Conservation (phyloP, 257 asterid species). For the Lavandula angustifolia region DNA sequence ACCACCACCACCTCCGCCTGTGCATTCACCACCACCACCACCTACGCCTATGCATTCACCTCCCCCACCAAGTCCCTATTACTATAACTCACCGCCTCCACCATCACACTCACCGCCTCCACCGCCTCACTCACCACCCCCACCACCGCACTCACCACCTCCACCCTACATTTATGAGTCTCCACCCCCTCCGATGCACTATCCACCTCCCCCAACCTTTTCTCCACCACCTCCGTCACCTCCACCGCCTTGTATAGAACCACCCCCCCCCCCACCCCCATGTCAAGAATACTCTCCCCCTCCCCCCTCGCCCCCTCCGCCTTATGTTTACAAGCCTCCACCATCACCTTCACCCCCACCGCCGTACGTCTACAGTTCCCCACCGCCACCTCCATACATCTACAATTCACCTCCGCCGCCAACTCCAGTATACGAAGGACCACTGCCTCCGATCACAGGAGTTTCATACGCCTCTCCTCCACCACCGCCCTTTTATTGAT, state of each 20-base stretch:
- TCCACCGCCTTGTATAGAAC: constrained; percentile 57
- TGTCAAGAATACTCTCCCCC: constrained; percentile 60
- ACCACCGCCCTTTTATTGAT: constrained; percentile 87
- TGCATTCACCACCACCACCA: constrained; percentile 38
- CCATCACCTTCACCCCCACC: constrained; percentile 57
- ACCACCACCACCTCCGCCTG: constrained; percentile 41
- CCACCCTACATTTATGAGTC: constrained; percentile 46
- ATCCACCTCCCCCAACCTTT: constrained; percentile 51
- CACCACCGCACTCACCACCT: constrained; percentile 46
- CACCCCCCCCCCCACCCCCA: constrained; percentile 66
- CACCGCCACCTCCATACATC: constrained; percentile 49
- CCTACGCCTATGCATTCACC: constrained; percentile 42
- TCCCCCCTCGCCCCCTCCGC: constrained; percentile 51
- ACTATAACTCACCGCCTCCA: constrained; percentile 42
- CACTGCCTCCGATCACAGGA: constrained; percentile 71
- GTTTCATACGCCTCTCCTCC: constrained; percentile 90
- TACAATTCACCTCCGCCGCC: constrained; percentile 65
- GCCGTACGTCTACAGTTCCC: constrained; percentile 27
- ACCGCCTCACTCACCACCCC: constrained; percentile 34
- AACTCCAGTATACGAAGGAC: constrained; percentile 76
- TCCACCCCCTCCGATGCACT: constrained; percentile 48
- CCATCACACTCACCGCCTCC: constrained; percentile 44
- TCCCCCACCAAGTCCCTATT: constrained; percentile 47
- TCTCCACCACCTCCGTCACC: constrained; percentile 57
- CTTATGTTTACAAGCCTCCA: constrained; percentile 44